Evolutionary conservation across 768 basidiomycete genomes (phyloP), one percentile per base, ranked within the genome.

Genomic region (Boletus speciosus): DNA sequence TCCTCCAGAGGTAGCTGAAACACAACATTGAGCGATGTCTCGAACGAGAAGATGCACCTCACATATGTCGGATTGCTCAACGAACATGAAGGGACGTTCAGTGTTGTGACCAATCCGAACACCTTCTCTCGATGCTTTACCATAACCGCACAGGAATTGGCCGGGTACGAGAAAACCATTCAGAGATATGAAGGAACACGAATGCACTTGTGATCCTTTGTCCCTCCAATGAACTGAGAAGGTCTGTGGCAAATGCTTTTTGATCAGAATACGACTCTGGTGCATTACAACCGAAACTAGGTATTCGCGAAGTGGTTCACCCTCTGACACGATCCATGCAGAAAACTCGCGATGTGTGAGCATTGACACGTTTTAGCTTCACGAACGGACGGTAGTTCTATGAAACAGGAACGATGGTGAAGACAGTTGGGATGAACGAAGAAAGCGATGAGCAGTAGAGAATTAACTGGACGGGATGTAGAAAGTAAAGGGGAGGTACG

Each of bases 191-290:
- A 78, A 88, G 0, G 78, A 71, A 53, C 83, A 85, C 4, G 82
- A 81, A 49, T 81, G 76, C 6, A 81, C 64, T 29, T 65, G 64
- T 36, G 80, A 74, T 32, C 80, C 85, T 51, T 78, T 73, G 61
- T 89, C 86, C 38, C 73, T 76, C 87, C 86, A 89, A 59, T 82
- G 77, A 0, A 88, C 78, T 4, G 74, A 72, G 65, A 88, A 88
- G 6, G 58, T 66, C 85, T 88, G 58, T 35, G 27, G 50, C 27
- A 52, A 29, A 29, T n/a, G 39, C 35, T 49, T 23, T 19, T 27
- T 25, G 43, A 40, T 63, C 38, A 58, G 50, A 49, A 27, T n/a
- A 23, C 4, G 32, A 59, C 21, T 21, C 43, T 16, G 11, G 5
- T 34, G 23, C 6, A 6, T 5, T 29, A 14, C 12, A 8, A 80